A percentile compares a stretch with the other conserved stretches of the same genome.
Conservation (phyloP, 768 basidiomycete species). For the Cystoderma amianthinum region DNA sequence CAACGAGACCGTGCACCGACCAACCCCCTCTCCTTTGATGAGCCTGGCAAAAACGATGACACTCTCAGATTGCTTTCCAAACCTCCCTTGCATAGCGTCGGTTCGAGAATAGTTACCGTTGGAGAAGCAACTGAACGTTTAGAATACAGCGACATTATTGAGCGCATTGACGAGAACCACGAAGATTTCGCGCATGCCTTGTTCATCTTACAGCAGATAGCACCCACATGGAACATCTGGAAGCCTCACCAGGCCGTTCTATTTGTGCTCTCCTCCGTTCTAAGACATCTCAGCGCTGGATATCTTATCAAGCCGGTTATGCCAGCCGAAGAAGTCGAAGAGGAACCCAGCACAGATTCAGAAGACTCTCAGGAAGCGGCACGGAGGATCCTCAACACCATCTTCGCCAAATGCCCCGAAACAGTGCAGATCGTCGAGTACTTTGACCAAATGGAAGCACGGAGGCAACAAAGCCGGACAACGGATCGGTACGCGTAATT, state of each 20-base stretch:
- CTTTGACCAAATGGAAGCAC: conserved; percentile 24
- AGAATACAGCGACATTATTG: conserved; percentile 2
- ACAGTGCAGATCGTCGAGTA: conserved; percentile 23
- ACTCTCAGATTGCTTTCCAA: conserved; percentile 12
- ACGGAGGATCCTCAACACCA: conserved; percentile 29
- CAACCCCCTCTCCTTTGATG: conserved; percentile 35
- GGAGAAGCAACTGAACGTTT: neutral
- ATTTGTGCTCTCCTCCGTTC: conserved; percentile 34
- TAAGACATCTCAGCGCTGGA: conserved; percentile 45
- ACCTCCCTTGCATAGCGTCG: conserved; percentile 9
- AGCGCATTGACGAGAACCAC: conserved; percentile 9
- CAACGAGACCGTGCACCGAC: conserved; percentile 21
- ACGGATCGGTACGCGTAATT: conserved; percentile 10
- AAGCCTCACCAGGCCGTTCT: conserved; percentile 49
- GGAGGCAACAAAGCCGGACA: conserved; percentile 16
- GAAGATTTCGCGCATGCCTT: conserved; percentile 55
- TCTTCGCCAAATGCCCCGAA: conserved; percentile 46
- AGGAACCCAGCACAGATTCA: conserved; percentile 6
- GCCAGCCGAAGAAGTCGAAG: conserved; percentile 14
- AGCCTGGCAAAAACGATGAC: conserved; percentile 1
- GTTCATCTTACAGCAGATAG: conserved; percentile 52
- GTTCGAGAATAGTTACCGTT: neutral
- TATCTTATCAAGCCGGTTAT: conserved; percentile 35
- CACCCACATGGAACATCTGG: conserved; percentile 63
- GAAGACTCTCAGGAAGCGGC: conserved; percentile 9